Evolutionary conservation across 345 rosid genomes (phyloP), one percentile per base, ranked within the genome.

Genomic region (Rhodomyrtus tomentosa): DNA sequence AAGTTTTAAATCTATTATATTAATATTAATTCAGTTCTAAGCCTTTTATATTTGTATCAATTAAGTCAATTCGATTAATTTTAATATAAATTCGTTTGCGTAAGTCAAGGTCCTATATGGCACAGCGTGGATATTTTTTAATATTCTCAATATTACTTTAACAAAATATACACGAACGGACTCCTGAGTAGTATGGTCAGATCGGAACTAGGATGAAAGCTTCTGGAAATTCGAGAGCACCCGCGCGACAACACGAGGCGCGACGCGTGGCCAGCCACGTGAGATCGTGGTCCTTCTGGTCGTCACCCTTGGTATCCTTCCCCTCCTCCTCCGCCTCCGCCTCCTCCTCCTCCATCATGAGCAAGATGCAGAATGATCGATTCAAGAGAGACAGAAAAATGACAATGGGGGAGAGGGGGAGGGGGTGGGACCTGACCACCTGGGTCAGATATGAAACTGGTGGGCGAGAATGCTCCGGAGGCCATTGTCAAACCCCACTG

Each of bases 401-500:
- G n/a, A n/a, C n/a, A n/a, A n/a, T n/a, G n/a, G n/a, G n/a, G n/a
- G n/a, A n/a, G n/a, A n/a, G 38, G 72, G 18, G 7, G 68, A 54
- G 51, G 4, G 7, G 48, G 84, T 22, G 51, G 45, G 50, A 38
- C 40, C 40, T 5, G 5, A 5, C n/a, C n/a, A 21, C 76, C 42
- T 2, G 38, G 76, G 76, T 32, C 55, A 50, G 88, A 88, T 76
- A 87, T 87, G 50, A n/a, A 81, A 85, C 22, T 83, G 80, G 91
- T 89, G 90, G 88, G 18, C 79, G 58, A 84, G 85, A 84, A 81
- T 76, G 22, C 55, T 21, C 62, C 32, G 40, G 48, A 50, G 82
- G 88, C 76, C 84, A 5, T 84, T 56, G 55, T 88, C 89, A 86
- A 50, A 55, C 86, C 84, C 89, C 86, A 82, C 86, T 55, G 84